Evolutionary conservation across 2,329 filamentous ascomycete species (phyloP), one percentile per base, ranked within the genome.

Genomic region (Pleoardoris graminearum): DNA sequence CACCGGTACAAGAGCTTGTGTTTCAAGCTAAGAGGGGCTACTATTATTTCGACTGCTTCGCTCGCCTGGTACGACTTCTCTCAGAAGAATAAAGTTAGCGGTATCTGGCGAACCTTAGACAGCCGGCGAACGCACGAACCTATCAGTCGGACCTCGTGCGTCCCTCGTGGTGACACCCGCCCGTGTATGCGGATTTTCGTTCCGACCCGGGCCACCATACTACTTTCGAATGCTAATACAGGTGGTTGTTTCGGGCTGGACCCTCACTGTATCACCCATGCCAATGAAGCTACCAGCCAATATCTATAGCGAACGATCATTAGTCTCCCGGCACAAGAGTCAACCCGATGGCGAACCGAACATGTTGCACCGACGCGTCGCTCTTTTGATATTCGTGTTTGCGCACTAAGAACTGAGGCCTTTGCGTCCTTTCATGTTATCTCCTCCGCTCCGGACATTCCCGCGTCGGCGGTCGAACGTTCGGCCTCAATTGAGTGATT

Each of bases 171-270:
- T 37, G 23, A n/a, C 16, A 47, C 11, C 44, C 33, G 23, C 44
- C 33, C 44, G 44, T 29, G 33, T 47, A 47, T 47, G 44, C 33
- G 33, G 33, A 21, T 29, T 29, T 29, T 21, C 33, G 44, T 27
- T 36, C 21, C 30, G 42, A 35, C 12, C 27, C 30, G 7, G 11
- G n/a, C 43, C 21, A 27, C 30, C 14, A 35, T 27, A 16, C 32
- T 7, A 17, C 30, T 25, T 35, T 14, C 32, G 21, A 12, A 5
- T 16, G 21, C 32, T 21, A 14, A 16, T 7, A 19, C 22, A 21
- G 32, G 29, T 46, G 12, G 17, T 36, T 36, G 16, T 19, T 12
- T n/a, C 22, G 21, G 23, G 22, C 12, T 27, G 16, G 12, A 32
- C 25, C 16, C n/a, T 30, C 27, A 43, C 25, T 17, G 17, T 25